phyloP scores from a whole-genome alignment of 2,329 filamentous ascomycete species.

The Aspergillus pseudoterreus region DNA sequence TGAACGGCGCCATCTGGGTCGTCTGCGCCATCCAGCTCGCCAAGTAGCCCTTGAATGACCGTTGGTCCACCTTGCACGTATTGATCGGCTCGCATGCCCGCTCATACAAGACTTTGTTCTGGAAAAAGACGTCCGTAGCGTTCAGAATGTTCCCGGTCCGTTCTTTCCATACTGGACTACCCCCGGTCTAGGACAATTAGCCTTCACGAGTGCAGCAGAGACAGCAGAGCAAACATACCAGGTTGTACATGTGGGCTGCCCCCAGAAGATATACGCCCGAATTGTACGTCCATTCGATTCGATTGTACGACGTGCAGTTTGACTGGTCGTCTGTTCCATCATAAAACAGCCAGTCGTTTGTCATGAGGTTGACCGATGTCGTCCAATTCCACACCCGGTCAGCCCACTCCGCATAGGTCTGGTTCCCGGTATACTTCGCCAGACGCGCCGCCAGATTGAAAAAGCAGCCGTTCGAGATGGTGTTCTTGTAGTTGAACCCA shows the following conservation, averaged over 20 bases:
- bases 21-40: constrained; percentile 58
- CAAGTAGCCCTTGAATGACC: constrained; percentile 64
- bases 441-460: constrained; percentile 30
- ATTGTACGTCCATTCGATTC: constrained; percentile 57
- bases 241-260: constrained; percentile 56
- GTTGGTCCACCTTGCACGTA: constrained; percentile 61
- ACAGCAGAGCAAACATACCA: constrained; percentile 27
- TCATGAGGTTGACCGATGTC: constrained; percentile 48
- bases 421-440: constrained; percentile 28
- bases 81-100: constrained; percentile 54
- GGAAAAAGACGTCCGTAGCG: constrained; percentile 50
- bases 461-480: constrained; percentile 32
- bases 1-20: constrained; percentile 57
- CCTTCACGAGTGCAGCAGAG: background rate
- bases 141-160: constrained; percentile 53
- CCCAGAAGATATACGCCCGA: constrained; percentile 54
- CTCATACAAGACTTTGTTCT: constrained; percentile 55
- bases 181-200: constrained; percentile 29
- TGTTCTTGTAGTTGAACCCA: constrained; percentile 33
- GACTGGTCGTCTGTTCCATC: constrained; percentile 52
- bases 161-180: constrained; percentile 49
- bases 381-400: constrained; percentile 61
- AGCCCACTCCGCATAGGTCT: constrained; percentile 58
- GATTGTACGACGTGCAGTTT: constrained; percentile 51
- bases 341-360: constrained; percentile 49